A percentile compares a stretch with the other conserved stretches of the same genome.
Conservation (phyloP, 345 rosid species). For the Geranium rotundifolium region DNA sequence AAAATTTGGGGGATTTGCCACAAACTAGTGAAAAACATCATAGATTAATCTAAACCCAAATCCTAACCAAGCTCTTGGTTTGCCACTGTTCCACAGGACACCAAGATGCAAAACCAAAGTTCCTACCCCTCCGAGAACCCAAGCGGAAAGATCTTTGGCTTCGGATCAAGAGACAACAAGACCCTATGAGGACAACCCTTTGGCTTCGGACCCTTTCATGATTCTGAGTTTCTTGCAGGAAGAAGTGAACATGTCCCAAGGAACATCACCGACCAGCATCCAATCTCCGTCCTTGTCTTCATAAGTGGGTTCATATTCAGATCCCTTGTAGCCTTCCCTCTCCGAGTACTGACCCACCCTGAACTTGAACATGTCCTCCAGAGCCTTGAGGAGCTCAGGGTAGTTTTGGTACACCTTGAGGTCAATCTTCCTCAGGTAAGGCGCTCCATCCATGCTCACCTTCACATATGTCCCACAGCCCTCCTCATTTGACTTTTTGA, state of each 20-base stretch:
- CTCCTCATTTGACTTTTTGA: constrained; percentile 21
- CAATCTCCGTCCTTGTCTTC: constrained; percentile 85
- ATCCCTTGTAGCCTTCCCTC: constrained; percentile 71
- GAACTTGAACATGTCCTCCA: constrained; percentile 71
- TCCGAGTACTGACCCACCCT: constrained; percentile 50
- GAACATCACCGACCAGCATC: constrained; percentile 88
- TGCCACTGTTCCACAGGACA: no score
- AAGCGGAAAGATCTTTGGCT: no score
- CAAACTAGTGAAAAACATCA: no score
- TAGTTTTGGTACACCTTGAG: constrained; percentile 49
- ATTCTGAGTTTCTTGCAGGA: constrained; percentile 81
- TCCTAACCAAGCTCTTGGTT: no score
- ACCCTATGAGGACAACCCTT: constrained; percentile 25
- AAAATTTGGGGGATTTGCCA: no score
- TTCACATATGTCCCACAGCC: constrained; percentile 45
- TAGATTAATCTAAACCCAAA: no score
- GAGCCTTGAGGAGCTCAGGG: constrained; percentile 40
- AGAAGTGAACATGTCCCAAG: constrained; percentile 73
- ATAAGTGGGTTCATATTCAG: constrained; percentile 63
- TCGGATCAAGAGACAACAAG: no score
- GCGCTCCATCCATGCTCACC: constrained; percentile 87
- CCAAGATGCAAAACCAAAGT: no score
- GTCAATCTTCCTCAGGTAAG: constrained; percentile 70
- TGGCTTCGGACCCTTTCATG: constrained; percentile 78
- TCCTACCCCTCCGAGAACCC: no score